Base-by-base conservation (phyloP, 352 stramenopile genomes). In the Phytophthora cajani region DNA sequence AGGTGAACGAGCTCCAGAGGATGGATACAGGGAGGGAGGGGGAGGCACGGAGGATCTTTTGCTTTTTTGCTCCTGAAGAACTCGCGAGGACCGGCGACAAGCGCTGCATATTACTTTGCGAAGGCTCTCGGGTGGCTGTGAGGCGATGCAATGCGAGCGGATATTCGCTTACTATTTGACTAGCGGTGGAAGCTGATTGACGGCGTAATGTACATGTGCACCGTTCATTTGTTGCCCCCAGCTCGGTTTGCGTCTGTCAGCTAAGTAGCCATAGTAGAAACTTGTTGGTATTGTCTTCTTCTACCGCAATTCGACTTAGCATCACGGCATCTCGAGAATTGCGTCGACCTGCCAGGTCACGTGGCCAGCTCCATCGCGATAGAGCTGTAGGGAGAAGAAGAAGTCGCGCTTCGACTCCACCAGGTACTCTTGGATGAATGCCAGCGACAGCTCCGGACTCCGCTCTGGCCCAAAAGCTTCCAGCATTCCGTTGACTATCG, bases 371-470 rank as follows among this genome's bases (percentile, higher is more conserved):
- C 60, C 71, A 51, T 75, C 56, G 21, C 62, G 66, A 55, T 73
- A 77, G 27, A 83, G 49, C 30, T 74, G 73, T 49, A 81, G 53
- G 33, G 76, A 83, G 52, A 83, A 83, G 36, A 83, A 79, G 19
- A 44, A 71, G 30, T 73, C 52, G 25, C 49, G 33, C 8, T 64
- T 55, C 1, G 53, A 60, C 23, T 14, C 61, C 14, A 40, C 5
- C 12, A 83, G 51, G 54, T 66, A 77, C 2, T 72, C 46, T 57
- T 71, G n/a, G 23, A 81, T 67, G 10, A 72, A 53, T 19, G 46
- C 19, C 27, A 81, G 51, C 21, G 67, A 75, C 58, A 83, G 49
- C 21, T 50, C 27, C 21, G 47, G 56, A n/a, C n/a, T 67, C 38
- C 46, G 60, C 3, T 40, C 42, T 3, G 32, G 30, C 23, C 27